Evolutionary conservation across 1,284 basidiomycete genomes (phyloP).

Genomic region (Megacollybia platyphylla): DNA sequence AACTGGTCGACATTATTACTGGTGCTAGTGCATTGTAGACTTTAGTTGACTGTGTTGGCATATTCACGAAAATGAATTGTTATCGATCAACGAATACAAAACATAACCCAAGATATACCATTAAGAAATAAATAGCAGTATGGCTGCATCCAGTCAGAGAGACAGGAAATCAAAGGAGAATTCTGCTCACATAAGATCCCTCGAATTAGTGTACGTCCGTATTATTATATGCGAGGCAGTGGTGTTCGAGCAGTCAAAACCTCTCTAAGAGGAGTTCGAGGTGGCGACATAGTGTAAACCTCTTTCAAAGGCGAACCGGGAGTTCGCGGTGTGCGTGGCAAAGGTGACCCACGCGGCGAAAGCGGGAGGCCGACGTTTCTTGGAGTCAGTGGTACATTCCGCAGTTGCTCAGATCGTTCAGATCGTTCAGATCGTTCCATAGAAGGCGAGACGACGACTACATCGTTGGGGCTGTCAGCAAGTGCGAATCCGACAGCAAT

Average conservation of each 20-base stretch:
- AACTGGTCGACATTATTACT: conserved; percentile 91
- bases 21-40: conserved; percentile 30
- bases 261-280: too few relatives aligned
- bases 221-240: too few relatives aligned
- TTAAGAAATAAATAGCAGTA: too few relatives aligned
- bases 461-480: background rate
- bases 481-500: background rate
- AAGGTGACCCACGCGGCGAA: background rate
- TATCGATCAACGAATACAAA: too few relatives aligned
- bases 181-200: too few relatives aligned
- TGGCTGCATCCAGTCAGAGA: too few relatives aligned
- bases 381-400: background rate
- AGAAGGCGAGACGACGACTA: background rate
- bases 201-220: too few relatives aligned
- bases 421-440: background rate
- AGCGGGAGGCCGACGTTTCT: background rate
- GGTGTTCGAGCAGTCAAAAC: too few relatives aligned
- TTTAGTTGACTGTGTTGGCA: background rate
- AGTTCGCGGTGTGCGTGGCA: background rate
- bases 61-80: too few relatives aligned
- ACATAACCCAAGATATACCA: too few relatives aligned
- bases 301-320: background rate
- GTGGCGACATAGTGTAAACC: too few relatives aligned
- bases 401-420: background rate
- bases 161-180: too few relatives aligned